phyloP scores from a whole-genome alignment of 306 rosid genomes.

The Inga oerstediana region DNA sequence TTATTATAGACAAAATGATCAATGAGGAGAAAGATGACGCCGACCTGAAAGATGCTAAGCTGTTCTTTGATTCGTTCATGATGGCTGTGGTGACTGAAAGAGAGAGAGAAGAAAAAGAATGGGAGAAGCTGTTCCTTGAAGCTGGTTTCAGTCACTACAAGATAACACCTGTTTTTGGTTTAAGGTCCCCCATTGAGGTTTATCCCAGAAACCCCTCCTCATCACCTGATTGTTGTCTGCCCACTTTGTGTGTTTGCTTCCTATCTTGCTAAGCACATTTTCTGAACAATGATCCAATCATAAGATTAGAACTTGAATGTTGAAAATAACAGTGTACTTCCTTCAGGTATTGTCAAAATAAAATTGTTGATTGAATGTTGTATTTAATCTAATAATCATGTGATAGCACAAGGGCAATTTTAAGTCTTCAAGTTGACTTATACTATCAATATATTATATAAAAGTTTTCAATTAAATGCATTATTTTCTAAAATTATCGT shows the following conservation, averaged over 20 bases:
- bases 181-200: slow-evolving; percentile 61
- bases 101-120: slow-evolving; percentile 56
- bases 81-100: slow-evolving; percentile 44
- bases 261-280: neutral
- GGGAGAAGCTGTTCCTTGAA: slow-evolving; percentile 53
- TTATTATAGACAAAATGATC: slow-evolving; percentile 55
- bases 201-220: slow-evolving; percentile 40
- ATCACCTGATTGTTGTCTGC: neutral
- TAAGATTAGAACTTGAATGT: neutral
- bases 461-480: neutral
- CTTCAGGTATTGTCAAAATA: neutral
- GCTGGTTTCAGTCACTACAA: slow-evolving; percentile 58
- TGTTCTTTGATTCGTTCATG: slow-evolving; percentile 47
- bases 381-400: neutral
- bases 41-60: slow-evolving; percentile 41
- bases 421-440: neutral
- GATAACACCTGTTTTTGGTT: slow-evolving; percentile 43
- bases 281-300: neutral
- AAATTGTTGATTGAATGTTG: neutral
- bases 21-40: slow-evolving; percentile 35
- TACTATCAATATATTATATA: neutral
- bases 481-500: no score
- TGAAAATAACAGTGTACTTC: no score
- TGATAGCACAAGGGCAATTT: neutral
- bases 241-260: neutral